Evolutionary conservation across 805 yeast species (phyloP).

Genomic region (Spathaspora girioi): DNA sequence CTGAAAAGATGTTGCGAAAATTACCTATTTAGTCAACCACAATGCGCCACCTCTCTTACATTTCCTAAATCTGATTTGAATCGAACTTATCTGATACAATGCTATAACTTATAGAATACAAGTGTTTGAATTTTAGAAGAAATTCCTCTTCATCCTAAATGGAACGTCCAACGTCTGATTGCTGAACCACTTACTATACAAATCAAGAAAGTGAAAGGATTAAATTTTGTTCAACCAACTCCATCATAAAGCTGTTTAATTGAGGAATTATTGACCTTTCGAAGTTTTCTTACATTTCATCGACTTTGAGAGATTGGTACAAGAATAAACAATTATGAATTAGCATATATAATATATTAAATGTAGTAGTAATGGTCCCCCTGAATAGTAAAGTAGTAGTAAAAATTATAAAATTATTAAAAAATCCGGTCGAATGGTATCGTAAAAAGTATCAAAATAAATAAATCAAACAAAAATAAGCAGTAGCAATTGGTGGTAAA

Average conservation of each 20-base stretch:
- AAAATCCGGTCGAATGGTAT: background rate
- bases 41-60: background rate
- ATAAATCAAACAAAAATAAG: background rate
- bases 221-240: too few relatives aligned
- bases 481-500: too few relatives aligned
- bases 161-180: too few relatives aligned
- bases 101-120: background rate
- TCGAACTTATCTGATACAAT: background rate
- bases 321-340: background rate
- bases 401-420: background rate
- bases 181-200: too few relatives aligned
- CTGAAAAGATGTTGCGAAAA: background rate
- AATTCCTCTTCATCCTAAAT: too few relatives aligned
- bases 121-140: too few relatives aligned
- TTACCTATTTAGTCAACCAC: background rate
- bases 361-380: background rate
- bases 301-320: background rate
- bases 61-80: background rate
- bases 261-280: too few relatives aligned
- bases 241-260: too few relatives aligned
- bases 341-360: background rate
- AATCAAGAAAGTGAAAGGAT: too few relatives aligned
- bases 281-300: background rate
- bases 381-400: background rate
- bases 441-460: background rate